These are phyloP conservation scores for Papiliotrema terrestris DNA, from an alignment of 1,284 basidiomycete species.

Conservation along the genomic window DNA sequence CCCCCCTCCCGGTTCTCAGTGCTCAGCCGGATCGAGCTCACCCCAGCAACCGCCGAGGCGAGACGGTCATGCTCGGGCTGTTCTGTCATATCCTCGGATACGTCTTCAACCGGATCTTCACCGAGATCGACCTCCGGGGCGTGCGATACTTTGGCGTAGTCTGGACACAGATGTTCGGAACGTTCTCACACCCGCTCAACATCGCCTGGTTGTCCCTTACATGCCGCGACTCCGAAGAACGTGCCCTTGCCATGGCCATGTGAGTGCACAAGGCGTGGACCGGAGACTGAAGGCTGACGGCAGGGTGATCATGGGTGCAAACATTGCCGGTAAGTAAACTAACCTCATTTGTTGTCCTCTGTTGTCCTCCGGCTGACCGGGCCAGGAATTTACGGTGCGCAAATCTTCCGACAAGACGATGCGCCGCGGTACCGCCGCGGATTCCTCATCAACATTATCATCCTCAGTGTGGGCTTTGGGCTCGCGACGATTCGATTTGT, in stretches of 20 bases:
- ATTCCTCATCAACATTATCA: slow-evolving; percentile 24
- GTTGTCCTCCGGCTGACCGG: too few relatives aligned
- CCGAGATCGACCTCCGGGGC: slow-evolving; percentile 13
- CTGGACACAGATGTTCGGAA: slow-evolving; percentile 29
- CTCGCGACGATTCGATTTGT: slow-evolving; percentile 18
- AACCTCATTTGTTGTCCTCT: too few relatives aligned
- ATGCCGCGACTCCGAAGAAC: slow-evolving; percentile 22
- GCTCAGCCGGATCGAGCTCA: neutral
- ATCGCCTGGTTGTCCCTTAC: slow-evolving; percentile 28
- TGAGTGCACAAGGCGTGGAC: neutral
- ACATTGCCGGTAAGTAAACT: slow-evolving; percentile 22
- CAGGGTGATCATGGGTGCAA: slow-evolving; percentile 30
- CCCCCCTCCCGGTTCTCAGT: neutral
- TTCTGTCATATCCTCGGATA: slow-evolving; percentile 24
- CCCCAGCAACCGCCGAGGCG: slow-evolving; percentile 23
- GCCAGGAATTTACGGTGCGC: slow-evolving; percentile 34
- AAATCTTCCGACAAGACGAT: slow-evolving; percentile 36
- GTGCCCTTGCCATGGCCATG: slow-evolving; percentile 29
- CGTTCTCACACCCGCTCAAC: slow-evolving; percentile 34
- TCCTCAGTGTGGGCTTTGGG: slow-evolving; percentile 20
- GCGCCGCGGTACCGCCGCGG: slow-evolving; percentile 29
- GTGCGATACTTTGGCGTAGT: slow-evolving; percentile 29
- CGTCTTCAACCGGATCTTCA: slow-evolving; percentile 28
- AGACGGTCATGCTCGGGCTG: slow-evolving; percentile 26
- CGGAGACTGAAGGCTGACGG: neutral